Base-by-base conservation (phyloP, 768 basidiomycete genomes). In the Nidula microcarpa region DNA sequence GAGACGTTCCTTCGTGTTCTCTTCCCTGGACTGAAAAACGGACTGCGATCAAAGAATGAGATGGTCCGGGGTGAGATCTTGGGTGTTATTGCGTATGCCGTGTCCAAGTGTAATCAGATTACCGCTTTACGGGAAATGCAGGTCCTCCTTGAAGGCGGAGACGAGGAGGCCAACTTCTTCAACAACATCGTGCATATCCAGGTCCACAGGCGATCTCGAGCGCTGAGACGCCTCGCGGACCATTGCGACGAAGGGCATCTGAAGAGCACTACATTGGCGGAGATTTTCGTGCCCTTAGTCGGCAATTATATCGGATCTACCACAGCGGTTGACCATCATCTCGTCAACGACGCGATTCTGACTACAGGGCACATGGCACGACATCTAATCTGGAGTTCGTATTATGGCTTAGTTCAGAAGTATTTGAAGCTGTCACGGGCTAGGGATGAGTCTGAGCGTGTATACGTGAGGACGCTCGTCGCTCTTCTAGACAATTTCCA, bases 161-260 rank as follows among this genome's bases (percentile, higher is more conserved):
- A 98, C 63, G 87, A 90, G 47, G 96, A 99, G 68, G 94, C 93
- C 33, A 94, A 89, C 64, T 95, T 98, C 73, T 98, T 99, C 80
- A 87, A 87, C 75, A 99, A 99, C 68, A 84, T 98, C 47, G 82
- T 89, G 50, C 97, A 99, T 64, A 82, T 98, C 43, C 97, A 99
- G 69, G 72, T 88, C 2, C 95, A 98, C 67, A 84, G 95, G 57
- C 85, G 96, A 18, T 85, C 86, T 1, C 74, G 96, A 54, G 95
- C 96, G 2, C 75, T 97, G 32, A 82, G 90, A 11, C 78, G 93
- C n/a, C 80, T 98, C 16, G 84, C 82, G 5, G 94, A 94, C 49
- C 79, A 85, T 52, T 87, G 86, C 55, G 79, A 84, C 7, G 81
- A 84, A 43, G 84, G 82, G 1, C 73, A 73, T 33, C 61, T 98